phyloP scores from a whole-genome alignment of 345 rosid species.

The Eutrema heterophyllum region DNA sequence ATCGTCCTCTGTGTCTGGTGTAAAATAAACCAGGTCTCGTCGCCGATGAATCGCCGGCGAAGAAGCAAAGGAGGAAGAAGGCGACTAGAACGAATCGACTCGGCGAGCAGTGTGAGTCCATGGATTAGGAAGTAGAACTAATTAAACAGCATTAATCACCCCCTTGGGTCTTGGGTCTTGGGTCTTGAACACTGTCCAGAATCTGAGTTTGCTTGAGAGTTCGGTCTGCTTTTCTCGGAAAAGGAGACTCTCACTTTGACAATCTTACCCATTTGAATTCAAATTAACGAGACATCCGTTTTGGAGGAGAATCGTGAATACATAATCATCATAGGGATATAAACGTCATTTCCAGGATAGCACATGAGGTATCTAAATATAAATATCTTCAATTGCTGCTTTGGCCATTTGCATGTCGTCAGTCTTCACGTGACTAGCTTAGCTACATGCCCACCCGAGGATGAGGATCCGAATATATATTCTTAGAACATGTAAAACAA shows the following conservation, averaged over 20 bases:
- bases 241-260: neutral
- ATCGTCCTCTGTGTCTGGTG: conserved; percentile 66
- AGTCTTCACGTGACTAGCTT: conserved; percentile 22
- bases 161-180: conserved; percentile 6
- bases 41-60: conserved; percentile 3
- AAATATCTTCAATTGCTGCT: neutral
- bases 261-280: neutral
- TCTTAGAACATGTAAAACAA: too few species aligned
- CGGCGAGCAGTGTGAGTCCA: conserved; percentile 10
- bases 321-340: neutral
- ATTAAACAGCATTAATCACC: neutral
- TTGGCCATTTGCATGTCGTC: conserved; percentile 12
- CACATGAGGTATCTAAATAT: conserved; percentile 3
- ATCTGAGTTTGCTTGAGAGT: conserved; percentile 30
- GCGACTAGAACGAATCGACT: conserved; percentile 22
- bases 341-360: neutral
- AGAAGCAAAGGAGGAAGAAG: conserved; percentile 25
- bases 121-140: neutral
- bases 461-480: too few species aligned
- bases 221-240: conserved; percentile 21
- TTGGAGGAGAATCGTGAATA: neutral
- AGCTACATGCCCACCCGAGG: neutral
- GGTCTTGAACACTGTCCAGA: conserved; percentile 2
- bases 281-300: neutral
- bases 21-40: conserved; percentile 52